Percentiles rank a stretch among this genome's conserved stretches.
Evolutionary conservation across 345 rosid genomes (phyloP).

Genomic region (Lepidium sativum): DNA sequence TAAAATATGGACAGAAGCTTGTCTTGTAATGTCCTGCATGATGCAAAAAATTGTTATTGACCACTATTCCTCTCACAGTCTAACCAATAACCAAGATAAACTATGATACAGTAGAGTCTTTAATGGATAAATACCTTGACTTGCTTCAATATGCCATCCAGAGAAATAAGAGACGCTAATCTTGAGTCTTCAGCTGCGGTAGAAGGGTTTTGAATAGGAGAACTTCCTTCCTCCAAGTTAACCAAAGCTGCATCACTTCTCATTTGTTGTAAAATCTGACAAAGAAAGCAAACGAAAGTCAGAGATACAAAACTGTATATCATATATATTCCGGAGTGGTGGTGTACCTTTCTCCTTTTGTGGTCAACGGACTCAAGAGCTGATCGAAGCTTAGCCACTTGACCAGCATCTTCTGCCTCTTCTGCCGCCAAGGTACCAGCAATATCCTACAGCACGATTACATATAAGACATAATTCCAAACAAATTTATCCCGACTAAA

Average conservation of each 20-base stretch:
- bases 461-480: slow-evolving; percentile 7
- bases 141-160: slow-evolving; percentile 91
- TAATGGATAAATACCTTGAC: slow-evolving; percentile 53
- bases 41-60: slow-evolving; percentile 10
- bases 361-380: slow-evolving; percentile 99
- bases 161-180: slow-evolving; percentile 91
- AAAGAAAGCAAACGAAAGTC: slow-evolving; percentile 5
- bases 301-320: background rate
- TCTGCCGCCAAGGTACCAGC: slow-evolving; percentile 93
- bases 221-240: slow-evolving; percentile 55
- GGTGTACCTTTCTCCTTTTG: slow-evolving; percentile 83
- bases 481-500: background rate
- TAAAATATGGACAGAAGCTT: slow-evolving; percentile 61
- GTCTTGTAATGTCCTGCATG: slow-evolving; percentile 71
- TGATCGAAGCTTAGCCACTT: slow-evolving; percentile 85
- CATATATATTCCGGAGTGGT: background rate
- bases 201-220: slow-evolving; percentile 68
- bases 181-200: slow-evolving; percentile 98
- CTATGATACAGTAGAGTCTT: background rate
- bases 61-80: background rate
- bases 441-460: slow-evolving; percentile 54
- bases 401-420: slow-evolving; percentile 82
- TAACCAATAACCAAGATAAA: background rate
- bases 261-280: slow-evolving; percentile 94
- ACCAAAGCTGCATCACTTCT: slow-evolving; percentile 72